Evolutionary conservation across 106 monocot genomes (phyloP).

Genomic region (Apostasia shenzhenica): DNA sequence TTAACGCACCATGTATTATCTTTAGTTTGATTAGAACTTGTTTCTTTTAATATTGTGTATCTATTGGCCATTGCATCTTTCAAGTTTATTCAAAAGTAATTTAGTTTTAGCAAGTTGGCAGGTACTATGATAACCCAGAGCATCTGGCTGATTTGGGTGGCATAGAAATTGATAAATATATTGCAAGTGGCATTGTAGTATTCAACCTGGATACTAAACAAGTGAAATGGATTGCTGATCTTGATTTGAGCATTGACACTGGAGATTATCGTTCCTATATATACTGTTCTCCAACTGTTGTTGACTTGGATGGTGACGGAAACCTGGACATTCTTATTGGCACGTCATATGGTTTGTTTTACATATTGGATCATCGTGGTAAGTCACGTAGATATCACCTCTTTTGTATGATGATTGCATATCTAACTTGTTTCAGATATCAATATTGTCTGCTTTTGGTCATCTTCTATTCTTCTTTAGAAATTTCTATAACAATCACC

Average conservation of each 20-base stretch:
- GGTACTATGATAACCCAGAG: constrained; percentile 85
- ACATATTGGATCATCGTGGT: constrained; percentile 93
- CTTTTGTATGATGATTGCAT: too few species aligned
- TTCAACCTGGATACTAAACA: constrained; percentile 95
- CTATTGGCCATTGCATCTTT: neutral
- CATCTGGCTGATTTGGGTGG: constrained; percentile 71
- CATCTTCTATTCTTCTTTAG: too few species aligned
- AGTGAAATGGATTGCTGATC: constrained; percentile 87
- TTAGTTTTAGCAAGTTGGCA: constrained; percentile 31
- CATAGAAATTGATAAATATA: constrained; percentile 85
- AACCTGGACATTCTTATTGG: constrained; percentile 96
- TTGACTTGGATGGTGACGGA: constrained; percentile 97
- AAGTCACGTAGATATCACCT: constrained; percentile 6
- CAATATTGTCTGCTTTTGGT: too few species aligned
- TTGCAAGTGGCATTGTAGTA: constrained; percentile 85
- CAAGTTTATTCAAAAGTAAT: constrained; percentile 2
- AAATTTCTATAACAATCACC: too few species aligned
- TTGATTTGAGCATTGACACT: constrained; percentile 74
- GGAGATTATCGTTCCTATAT: constrained; percentile 72
- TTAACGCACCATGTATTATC: neutral
- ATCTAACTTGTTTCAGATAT: too few species aligned
- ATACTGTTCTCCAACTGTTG: constrained; percentile 87
- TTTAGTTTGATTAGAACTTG: neutral
- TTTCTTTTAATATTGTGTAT: neutral
- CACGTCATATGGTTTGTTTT: constrained; percentile 78